A percentile compares a stretch with the other conserved stretches of the same genome.
Evolutionary conservation across 352 stramenopile genomes (phyloP).

Genomic region (Aphanomyces invadans): DNA sequence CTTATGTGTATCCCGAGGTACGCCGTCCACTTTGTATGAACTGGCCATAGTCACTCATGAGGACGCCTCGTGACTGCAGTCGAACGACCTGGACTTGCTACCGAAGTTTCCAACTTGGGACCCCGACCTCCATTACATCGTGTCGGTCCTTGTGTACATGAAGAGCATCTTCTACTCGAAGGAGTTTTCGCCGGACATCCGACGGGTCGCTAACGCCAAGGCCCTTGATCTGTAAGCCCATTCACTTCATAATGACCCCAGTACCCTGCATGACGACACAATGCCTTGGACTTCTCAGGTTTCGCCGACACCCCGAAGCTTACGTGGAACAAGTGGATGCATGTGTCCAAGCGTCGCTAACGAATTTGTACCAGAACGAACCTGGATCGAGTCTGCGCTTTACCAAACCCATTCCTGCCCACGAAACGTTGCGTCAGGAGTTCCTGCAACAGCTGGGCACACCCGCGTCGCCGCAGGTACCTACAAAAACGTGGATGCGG

Average conservation of each 20-base stretch:
- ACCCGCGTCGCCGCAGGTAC: not conserved
- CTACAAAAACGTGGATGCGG: no score
- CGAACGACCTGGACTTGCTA: slow-evolving; percentile 86
- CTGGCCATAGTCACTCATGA: no score
- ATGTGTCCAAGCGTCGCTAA: slow-evolving; percentile 90
- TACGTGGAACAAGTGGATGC: slow-evolving; percentile 87
- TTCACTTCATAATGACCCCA: no score
- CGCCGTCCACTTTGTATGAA: no score
- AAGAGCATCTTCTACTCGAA: slow-evolving; percentile 99
- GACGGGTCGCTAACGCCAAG: slow-evolving; percentile 66
- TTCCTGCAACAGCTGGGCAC: slow-evolving; percentile 27
- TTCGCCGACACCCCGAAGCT: slow-evolving; percentile 69
- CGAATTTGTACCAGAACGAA: slow-evolving; percentile 90
- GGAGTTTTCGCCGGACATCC: slow-evolving; percentile 59
- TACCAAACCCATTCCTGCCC: slow-evolving; percentile 70
- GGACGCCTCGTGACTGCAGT: slow-evolving; percentile 30
- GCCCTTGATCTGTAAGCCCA: slow-evolving; percentile 78
- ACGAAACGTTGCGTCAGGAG: slow-evolving; percentile 70
- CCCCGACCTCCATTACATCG: slow-evolving; percentile 91
- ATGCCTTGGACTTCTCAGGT: slow-evolving; percentile 28
- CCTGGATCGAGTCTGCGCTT: slow-evolving; percentile 83
- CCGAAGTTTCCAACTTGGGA: slow-evolving; percentile 91
- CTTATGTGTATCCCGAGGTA: slow-evolving; percentile 82
- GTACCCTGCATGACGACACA: not conserved
- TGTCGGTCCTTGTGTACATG: slow-evolving; percentile 93